A percentile compares a stretch with the other conserved stretches of the same genome.
Conservation (phyloP, 345 rosid genomes). For the Populus alba region DNA sequence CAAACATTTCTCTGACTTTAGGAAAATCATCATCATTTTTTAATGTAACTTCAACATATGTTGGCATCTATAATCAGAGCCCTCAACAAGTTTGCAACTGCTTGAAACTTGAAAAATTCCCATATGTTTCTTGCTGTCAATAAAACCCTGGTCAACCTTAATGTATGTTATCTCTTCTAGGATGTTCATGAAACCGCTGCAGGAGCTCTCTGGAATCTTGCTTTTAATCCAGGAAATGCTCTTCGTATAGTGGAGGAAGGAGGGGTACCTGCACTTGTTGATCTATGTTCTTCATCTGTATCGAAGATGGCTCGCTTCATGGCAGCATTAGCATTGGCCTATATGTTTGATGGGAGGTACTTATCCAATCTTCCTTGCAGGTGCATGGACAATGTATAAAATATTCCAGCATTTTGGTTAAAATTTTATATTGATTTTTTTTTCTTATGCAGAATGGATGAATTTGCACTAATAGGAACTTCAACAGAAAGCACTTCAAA, state of each 20-base stretch:
- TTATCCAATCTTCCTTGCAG: not conserved
- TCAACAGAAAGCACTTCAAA: slow-evolving; percentile 22
- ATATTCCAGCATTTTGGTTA: not conserved
- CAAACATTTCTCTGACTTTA: not conserved
- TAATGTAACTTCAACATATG: not conserved
- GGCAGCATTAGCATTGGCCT: slow-evolving; percentile 43
- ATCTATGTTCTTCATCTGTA: slow-evolving; percentile 37
- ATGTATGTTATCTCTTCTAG: slow-evolving; percentile 17
- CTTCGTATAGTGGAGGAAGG: slow-evolving; percentile 40
- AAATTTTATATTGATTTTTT: not conserved
- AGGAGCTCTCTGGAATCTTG: slow-evolving; percentile 53
- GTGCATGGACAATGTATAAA: not conserved
- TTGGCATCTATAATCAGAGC: not conserved
- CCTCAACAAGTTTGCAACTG: not conserved
- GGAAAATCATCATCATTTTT: not conserved
- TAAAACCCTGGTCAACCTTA: not conserved
- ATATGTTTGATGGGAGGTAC: slow-evolving; percentile 42
- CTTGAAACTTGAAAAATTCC: not conserved
- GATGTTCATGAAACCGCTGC: slow-evolving; percentile 55
- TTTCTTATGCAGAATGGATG: slow-evolving; percentile 37
- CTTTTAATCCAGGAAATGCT: slow-evolving; percentile 40
- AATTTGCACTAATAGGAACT: slow-evolving; percentile 8
- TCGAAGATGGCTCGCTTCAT: slow-evolving; percentile 49
- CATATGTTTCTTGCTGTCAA: not conserved
- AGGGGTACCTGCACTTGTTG: slow-evolving; percentile 41